phyloP scores from a whole-genome alignment of 2,329 filamentous ascomycete species.

The Zymoseptoria crescenta region DNA sequence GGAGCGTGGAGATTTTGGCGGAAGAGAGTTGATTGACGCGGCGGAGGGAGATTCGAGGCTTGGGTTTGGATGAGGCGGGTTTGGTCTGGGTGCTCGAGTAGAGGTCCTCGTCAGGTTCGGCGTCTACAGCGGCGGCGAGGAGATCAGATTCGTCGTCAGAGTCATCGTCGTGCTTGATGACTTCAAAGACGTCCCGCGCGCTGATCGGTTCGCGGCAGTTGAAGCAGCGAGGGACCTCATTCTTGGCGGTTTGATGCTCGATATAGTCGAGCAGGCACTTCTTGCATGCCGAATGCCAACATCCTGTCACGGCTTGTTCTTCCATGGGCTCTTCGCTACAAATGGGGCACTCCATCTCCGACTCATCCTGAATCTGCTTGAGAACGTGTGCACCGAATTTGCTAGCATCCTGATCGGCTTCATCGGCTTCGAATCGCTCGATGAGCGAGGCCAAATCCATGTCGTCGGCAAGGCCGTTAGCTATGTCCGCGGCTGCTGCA shows the following conservation, averaged over 20 bases:
- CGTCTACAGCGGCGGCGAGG: constrained; percentile 14
- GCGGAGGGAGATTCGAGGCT: constrained; percentile 49
- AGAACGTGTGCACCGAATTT: constrained; percentile 80
- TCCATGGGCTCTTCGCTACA: constrained; percentile 95
- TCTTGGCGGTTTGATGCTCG: constrained; percentile 71
- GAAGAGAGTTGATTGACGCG: constrained; percentile 63
- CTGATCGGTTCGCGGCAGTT: constrained; percentile 81
- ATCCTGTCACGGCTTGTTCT: constrained; percentile 87
- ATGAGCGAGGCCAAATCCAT: constrained; percentile 91
- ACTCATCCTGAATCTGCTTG: constrained; percentile 83
- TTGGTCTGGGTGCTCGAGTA: constrained; percentile 31
- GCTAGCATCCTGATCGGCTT: constrained; percentile 52
- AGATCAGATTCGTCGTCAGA: constrained; percentile 9
- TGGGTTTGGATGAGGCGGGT: constrained; percentile 3
- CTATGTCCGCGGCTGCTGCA: constrained; percentile 66
- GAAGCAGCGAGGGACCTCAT: constrained; percentile 73
- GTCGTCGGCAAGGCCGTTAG: constrained; percentile 78
- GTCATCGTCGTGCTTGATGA: constrained; percentile 64
- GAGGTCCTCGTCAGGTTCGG: constrained; percentile 27
- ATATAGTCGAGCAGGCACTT: constrained; percentile 87
- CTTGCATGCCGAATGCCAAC: constrained; percentile 97
- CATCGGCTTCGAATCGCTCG: constrained; percentile 63
- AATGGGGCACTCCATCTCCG: constrained; percentile 83
- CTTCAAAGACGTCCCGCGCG: constrained; percentile 80
- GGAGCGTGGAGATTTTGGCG: constrained; percentile 76